Conservation (phyloP, 176 grass and related monocot genomes). For the Aegilops sharonensis region DNA sequence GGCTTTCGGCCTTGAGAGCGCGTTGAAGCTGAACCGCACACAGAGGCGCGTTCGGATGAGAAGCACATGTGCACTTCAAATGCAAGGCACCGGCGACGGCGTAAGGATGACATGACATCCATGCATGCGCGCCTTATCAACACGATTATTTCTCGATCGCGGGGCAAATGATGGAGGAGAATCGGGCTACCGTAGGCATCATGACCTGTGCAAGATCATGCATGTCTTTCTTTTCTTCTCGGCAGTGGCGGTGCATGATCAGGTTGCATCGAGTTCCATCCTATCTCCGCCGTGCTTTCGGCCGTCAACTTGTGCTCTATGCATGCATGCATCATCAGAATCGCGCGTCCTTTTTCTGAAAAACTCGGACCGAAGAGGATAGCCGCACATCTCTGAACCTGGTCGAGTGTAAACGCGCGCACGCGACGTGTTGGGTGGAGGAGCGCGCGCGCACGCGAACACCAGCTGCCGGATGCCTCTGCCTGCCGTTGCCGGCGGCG, state of each 20-base stretch:
- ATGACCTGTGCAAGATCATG: neutral
- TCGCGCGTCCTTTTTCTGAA: too few relatives aligned
- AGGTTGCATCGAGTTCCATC: conserved; percentile 27
- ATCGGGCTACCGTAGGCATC: neutral
- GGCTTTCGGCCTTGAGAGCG: neutral
- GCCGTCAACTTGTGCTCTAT: too few relatives aligned
- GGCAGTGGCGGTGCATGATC: neutral
- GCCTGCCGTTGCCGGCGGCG: neutral
- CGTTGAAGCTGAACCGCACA: neutral
- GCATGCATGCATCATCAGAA: neutral
- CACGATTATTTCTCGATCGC: neutral
- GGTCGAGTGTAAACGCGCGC: too few relatives aligned
- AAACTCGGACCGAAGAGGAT: too few relatives aligned
- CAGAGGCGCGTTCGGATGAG: neutral
- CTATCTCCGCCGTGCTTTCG: neutral
- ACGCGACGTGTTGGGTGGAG: too few relatives aligned
- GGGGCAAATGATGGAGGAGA: neutral
- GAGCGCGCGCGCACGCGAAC: too few relatives aligned
- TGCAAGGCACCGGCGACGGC: neutral
- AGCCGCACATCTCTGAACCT: neutral
- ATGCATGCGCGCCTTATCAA: neutral
- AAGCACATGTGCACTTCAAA: conserved; percentile 15
- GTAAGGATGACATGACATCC: neutral
- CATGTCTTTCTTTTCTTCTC: neutral
- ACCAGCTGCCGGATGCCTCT: too few relatives aligned